Percentiles rank a stretch among this genome's conserved stretches.
Evolutionary conservation across 1,284 basidiomycete species (phyloP).

Genomic region (Leccinum subspadiceum): DNA sequence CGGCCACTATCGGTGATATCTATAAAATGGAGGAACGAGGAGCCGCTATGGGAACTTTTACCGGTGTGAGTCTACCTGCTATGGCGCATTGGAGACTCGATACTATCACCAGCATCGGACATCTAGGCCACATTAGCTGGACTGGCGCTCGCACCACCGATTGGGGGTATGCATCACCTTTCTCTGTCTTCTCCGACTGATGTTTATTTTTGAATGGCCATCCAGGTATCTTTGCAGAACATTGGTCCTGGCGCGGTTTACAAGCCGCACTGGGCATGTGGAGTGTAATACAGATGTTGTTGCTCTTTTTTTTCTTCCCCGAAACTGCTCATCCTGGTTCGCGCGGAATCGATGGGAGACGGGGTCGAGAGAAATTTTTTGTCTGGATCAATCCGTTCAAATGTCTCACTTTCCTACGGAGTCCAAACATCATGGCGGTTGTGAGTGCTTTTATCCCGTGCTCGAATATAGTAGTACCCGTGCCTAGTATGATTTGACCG

Average conservation of each 20-base stretch:
- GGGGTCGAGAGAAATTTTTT: constrained; percentile 36
- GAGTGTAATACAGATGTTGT: constrained; percentile 43
- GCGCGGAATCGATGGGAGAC: constrained; percentile 42
- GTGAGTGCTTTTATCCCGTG: constrained; percentile 41
- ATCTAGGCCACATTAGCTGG: constrained; percentile 43
- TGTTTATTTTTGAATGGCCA: neutral
- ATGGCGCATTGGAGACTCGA: neutral
- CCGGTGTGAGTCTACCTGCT: constrained; percentile 34
- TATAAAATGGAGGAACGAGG: constrained; percentile 46
- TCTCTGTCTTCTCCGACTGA: neutral
- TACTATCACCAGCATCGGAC: neutral
- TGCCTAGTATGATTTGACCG: neutral
- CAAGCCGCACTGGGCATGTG: constrained; percentile 51
- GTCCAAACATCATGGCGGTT: constrained; percentile 55
- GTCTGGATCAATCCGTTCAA: constrained; percentile 62
- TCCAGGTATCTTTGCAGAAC: constrained; percentile 46
- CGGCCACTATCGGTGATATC: constrained; percentile 50
- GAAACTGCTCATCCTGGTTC: constrained; percentile 65
- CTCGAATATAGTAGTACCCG: neutral
- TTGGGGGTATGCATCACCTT: constrained; percentile 37
- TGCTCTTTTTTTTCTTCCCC: constrained; percentile 56
- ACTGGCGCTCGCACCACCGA: constrained; percentile 43
- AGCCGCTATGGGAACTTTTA: constrained; percentile 47
- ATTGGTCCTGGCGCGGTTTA: constrained; percentile 69
- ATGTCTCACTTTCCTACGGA: constrained; percentile 51